Percentiles rank a stretch among this genome's conserved stretches.
These are phyloP conservation scores for Globisporangium okanoganense DNA, from an alignment of 352 stramenopile species.

Conservation along the genomic window DNA sequence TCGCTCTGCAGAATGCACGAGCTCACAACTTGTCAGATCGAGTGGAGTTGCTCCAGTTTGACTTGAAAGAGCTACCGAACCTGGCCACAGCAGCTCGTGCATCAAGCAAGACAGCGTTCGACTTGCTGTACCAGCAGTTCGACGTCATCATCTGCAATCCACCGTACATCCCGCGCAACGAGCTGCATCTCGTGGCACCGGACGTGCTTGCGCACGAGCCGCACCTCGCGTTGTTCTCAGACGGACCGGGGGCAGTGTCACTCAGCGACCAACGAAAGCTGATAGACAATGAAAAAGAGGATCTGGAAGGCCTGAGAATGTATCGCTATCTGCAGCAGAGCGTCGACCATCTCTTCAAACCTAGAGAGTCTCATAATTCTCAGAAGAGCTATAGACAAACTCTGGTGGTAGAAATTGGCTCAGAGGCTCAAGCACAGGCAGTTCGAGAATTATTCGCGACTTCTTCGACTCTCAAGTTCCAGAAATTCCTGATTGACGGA, in stretches of 20 bases:
- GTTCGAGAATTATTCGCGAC: conserved; percentile 39
- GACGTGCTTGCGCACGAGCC: conserved; percentile 69
- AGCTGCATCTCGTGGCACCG: conserved; percentile 47
- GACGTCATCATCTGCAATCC: conserved; percentile 75
- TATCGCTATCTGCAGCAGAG: conserved; percentile 40
- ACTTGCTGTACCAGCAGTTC: conserved; percentile 35
- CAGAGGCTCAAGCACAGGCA: conserved; percentile 39
- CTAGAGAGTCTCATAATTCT: neutral
- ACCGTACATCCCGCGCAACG: conserved; percentile 58
- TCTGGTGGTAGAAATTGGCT: conserved; percentile 61
- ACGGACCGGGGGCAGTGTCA: conserved; percentile 20
- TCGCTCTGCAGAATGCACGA: conserved; percentile 50
- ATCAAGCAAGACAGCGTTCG: neutral
- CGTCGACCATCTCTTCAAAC: conserved; percentile 30
- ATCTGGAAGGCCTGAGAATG: conserved; percentile 44
- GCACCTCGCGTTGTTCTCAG: conserved; percentile 68
- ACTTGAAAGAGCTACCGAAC: conserved; percentile 24
- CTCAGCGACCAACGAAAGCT: neutral
- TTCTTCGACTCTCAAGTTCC: conserved; percentile 16
- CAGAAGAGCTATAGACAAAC: neutral
- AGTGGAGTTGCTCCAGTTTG: conserved; percentile 27
- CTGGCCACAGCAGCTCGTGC: neutral
- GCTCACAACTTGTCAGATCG: conserved; percentile 13
- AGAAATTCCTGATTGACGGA: conserved; percentile 39
- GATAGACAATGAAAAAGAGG: conserved; percentile 1